Conservation (phyloP, 2,329 filamentous ascomycete genomes). For the Phaeosphaeriaceae sp. region DNA sequence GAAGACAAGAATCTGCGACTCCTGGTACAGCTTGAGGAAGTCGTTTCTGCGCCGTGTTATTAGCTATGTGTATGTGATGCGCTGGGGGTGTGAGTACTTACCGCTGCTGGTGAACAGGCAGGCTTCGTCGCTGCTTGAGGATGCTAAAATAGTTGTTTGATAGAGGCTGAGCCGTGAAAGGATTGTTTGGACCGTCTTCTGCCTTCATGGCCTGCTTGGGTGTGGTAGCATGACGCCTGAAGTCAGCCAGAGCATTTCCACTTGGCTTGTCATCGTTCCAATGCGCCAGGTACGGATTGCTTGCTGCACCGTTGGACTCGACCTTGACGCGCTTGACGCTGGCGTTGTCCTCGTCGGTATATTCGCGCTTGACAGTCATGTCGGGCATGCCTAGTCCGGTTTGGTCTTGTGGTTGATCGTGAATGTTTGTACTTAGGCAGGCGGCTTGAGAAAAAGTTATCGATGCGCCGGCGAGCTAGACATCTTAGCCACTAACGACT, state of each 20-base stretch:
- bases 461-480: conserved; percentile 15
- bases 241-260: conserved; percentile 60
- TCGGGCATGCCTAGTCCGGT: conserved; percentile 14
- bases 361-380: conserved; percentile 65
- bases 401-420: not conserved
- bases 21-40: conserved; percentile 91
- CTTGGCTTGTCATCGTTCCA: conserved; percentile 67
- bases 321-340: conserved; percentile 60
- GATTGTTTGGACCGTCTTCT: conserved; percentile 82
- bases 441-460: conserved; percentile 25
- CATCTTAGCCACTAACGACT: conserved; percentile 7
- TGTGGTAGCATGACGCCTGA: conserved; percentile 82
- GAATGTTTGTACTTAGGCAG: not conserved
- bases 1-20: conserved; percentile 94
- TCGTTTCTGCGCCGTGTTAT: conserved; percentile 69
- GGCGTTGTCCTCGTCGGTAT: conserved; percentile 55
- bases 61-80: conserved; percentile 6
- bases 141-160: conserved; percentile 90
- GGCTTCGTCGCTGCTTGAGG: conserved; percentile 78
- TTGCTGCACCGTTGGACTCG: conserved; percentile 51
- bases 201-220: conserved; percentile 72
- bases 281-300: conserved; percentile 92
- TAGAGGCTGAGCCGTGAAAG: conserved; percentile 80
- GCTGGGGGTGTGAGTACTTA: conserved; percentile 47
- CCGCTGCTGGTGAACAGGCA: conserved; percentile 92